These are phyloP conservation scores for Cercophora samala DNA, from an alignment of 495 filamentous ascomycete genomes.

Conservation along the genomic window DNA sequence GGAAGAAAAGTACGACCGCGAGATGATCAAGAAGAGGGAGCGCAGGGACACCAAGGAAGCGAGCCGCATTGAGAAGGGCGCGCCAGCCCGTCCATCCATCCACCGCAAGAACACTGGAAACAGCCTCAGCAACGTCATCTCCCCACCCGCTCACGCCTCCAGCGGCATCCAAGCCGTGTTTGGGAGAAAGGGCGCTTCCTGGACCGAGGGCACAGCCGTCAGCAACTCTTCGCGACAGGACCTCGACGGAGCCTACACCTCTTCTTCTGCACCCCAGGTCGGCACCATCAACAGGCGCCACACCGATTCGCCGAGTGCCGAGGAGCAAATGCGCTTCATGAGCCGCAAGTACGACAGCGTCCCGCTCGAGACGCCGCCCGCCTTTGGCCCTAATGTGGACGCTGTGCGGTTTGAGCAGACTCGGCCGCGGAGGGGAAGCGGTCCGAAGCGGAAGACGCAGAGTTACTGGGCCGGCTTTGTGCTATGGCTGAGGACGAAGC, in stretches of 20 bases:
- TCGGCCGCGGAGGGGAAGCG: slow-evolving; percentile 33
- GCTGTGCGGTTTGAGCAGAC: slow-evolving; percentile 37
- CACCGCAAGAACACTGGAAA: slow-evolving; percentile 40
- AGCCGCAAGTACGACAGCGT: slow-evolving; percentile 46
- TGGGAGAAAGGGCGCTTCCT: slow-evolving; percentile 1
- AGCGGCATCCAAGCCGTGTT: not conserved
- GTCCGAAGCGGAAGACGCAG: slow-evolving; percentile 53
- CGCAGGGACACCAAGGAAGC: slow-evolving; percentile 47
- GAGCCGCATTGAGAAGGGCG: slow-evolving; percentile 40
- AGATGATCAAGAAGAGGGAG: slow-evolving; percentile 51
- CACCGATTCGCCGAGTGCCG: slow-evolving; percentile 4
- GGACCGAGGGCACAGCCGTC: not conserved
- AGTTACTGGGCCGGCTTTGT: slow-evolving; percentile 53
- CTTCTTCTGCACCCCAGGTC: slow-evolving; percentile 7
- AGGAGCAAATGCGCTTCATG: slow-evolving; percentile 33
- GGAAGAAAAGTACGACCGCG: slow-evolving; percentile 55
- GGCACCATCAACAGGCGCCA: slow-evolving; percentile 16
- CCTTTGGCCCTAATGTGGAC: slow-evolving; percentile 27
- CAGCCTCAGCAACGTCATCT: slow-evolving; percentile 22
- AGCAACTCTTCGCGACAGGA: slow-evolving; percentile 19
- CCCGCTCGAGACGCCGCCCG: slow-evolving; percentile 29
- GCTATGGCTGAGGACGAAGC: slow-evolving; percentile 53
- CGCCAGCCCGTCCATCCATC: slow-evolving; percentile 31
- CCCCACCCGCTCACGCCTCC: not conserved
- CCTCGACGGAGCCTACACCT: not conserved